Conservation (phyloP, 2,329 filamentous ascomycete species). For the Penicillium psychrosexuale region DNA sequence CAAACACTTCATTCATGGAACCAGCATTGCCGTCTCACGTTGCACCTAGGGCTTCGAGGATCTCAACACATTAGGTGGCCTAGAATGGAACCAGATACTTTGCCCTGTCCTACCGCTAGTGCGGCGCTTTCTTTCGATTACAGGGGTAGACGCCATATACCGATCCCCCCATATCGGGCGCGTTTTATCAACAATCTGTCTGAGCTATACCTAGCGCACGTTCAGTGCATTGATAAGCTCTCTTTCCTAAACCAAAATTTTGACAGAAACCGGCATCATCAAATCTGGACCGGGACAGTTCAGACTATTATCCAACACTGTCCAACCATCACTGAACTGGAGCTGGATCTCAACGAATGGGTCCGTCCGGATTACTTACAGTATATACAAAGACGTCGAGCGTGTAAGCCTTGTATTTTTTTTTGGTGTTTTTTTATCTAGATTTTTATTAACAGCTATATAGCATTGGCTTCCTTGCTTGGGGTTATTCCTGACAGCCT, state of each 20-base stretch:
- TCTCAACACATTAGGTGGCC: background rate
- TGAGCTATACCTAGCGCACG: background rate
- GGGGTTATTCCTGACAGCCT: background rate
- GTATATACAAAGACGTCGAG: constrained; percentile 8
- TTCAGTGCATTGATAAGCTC: constrained; percentile 7
- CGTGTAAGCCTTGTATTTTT: constrained; percentile 4
- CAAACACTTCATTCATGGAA: constrained; percentile 10
- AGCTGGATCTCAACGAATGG: constrained; percentile 3
- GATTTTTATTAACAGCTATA: background rate
- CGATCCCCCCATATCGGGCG: constrained; percentile 12
- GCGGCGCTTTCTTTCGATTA: background rate
- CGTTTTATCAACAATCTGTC: constrained; percentile 4
- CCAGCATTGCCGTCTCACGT: background rate
- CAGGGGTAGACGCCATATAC: background rate
- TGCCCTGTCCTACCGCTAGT: background rate
- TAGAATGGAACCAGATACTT: constrained; percentile 14
- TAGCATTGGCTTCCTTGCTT: constrained; percentile 1
- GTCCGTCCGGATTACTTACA: constrained; percentile 7
- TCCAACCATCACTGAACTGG: background rate
- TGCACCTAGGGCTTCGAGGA: constrained; percentile 5
- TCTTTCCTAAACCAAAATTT: background rate
- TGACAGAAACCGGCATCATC: background rate
- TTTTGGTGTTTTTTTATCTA: background rate
- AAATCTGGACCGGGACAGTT: constrained; percentile 4
- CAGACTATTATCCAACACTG: constrained; percentile 2